Evolutionary conservation across 1,284 basidiomycete species (phyloP).

Genomic region (Ustilago shanxiensis): DNA sequence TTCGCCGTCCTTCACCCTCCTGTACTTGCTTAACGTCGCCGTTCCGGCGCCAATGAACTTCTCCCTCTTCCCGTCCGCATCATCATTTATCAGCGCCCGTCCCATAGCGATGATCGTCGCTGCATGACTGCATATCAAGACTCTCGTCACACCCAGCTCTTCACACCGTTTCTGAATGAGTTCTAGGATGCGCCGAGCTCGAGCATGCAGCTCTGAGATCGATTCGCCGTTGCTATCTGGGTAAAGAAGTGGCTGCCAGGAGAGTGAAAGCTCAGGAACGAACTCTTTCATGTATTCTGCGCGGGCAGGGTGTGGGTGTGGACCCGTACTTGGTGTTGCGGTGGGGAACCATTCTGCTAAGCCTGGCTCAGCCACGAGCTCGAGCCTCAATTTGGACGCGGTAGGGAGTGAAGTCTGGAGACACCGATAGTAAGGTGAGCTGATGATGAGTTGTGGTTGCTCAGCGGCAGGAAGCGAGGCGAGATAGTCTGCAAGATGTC

Average conservation of each 20-base stretch:
- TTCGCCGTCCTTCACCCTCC: slow-evolving; percentile 5
- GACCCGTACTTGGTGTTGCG: slow-evolving; percentile 74
- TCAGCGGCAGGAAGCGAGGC: slow-evolving; percentile 77
- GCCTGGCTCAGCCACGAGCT: slow-evolving; percentile 82
- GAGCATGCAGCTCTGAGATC: slow-evolving; percentile 77
- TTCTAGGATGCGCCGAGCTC: slow-evolving; percentile 75
- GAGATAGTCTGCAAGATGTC: slow-evolving; percentile 79
- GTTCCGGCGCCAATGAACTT: slow-evolving; percentile 60
- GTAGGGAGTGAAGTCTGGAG: slow-evolving; percentile 81
- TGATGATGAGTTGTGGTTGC: slow-evolving; percentile 79
- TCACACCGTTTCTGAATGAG: slow-evolving; percentile 56
- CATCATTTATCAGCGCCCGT: slow-evolving; percentile 75
- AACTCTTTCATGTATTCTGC: slow-evolving; percentile 78
- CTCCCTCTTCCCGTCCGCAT: slow-evolving; percentile 67
- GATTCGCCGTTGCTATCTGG: slow-evolving; percentile 81
- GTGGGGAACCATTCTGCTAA: slow-evolving; percentile 87
- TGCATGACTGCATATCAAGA: slow-evolving; percentile 83
- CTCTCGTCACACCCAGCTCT: slow-evolving; percentile 71
- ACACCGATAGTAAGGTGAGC: slow-evolving; percentile 78
- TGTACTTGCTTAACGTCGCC: slow-evolving; percentile 61
- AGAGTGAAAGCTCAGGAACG: slow-evolving; percentile 74
- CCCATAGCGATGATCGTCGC: slow-evolving; percentile 81
- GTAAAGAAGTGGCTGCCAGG: slow-evolving; percentile 76
- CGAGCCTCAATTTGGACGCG: slow-evolving; percentile 76
- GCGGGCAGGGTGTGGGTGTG: slow-evolving; percentile 50